A percentile compares a stretch with the other conserved stretches of the same genome.
These are phyloP conservation scores for Colletotrichum sansevieriae DNA, from an alignment of 2,329 filamentous ascomycete genomes.

Conservation along the genomic window DNA sequence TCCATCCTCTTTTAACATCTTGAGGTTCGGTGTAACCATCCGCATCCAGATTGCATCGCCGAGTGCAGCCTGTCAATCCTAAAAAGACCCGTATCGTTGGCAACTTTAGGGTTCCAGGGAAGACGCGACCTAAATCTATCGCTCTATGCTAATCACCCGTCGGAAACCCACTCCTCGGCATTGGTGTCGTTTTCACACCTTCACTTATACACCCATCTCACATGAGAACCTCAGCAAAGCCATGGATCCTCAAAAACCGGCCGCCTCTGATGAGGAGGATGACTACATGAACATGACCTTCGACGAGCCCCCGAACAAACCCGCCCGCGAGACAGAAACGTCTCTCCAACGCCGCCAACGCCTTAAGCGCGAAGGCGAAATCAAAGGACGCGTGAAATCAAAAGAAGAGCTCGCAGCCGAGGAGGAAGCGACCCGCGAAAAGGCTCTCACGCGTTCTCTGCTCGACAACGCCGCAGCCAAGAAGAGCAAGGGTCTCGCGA, in stretches of 20 bases:
- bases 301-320: slow-evolving; percentile 70
- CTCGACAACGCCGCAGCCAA: slow-evolving; percentile 68
- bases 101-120: too few relatives aligned
- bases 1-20: too few relatives aligned
- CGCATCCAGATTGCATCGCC: too few relatives aligned
- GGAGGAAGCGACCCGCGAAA: slow-evolving; percentile 79
- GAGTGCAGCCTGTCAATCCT: too few relatives aligned
- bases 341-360: slow-evolving; percentile 68
- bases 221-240: neutral
- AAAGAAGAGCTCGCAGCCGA: slow-evolving; percentile 86
- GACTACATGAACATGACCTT: slow-evolving; percentile 99
- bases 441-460: slow-evolving; percentile 80
- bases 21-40: too few relatives aligned
- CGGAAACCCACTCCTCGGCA: too few relatives aligned
- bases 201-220: slow-evolving; percentile 4
- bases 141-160: too few relatives aligned
- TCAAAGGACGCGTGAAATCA: slow-evolving; percentile 77
- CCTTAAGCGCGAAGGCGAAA: slow-evolving; percentile 74
- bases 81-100: too few relatives aligned
- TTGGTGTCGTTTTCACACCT: too few relatives aligned
- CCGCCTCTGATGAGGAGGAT: slow-evolving; percentile 76
- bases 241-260: slow-evolving; percentile 25
- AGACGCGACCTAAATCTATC: too few relatives aligned
- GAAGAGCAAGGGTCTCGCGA: slow-evolving; percentile 88
- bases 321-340: slow-evolving; percentile 53